These are phyloP conservation scores for cucumber (Cucumis sativus) DNA, from an alignment of 306 rosid species.

Conservation along the genomic window Cucumber_9930_V3 NC_026660.2:21524001-21524500, in stretches of 20 bases:
- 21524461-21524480: not conserved
- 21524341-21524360: conserved; percentile 73
- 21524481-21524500: conserved; percentile 7
- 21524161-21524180: not conserved
- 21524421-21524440: not conserved
- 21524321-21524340: conserved; percentile 88
- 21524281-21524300: not conserved
- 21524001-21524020: conserved; percentile 80
- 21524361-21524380: conserved; percentile 31
- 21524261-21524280: not conserved
- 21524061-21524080: not conserved
- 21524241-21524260: not conserved
- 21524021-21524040: conserved; percentile 20
- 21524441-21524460: not conserved
- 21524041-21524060: conserved; percentile 11
- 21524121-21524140: not conserved
- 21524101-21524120: not conserved
- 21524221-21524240: not conserved
- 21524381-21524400: conserved; percentile 47
- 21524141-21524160: not conserved
- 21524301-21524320: conserved; percentile 28
- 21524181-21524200: not conserved
- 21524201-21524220: not conserved
- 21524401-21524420: conserved; percentile 7
- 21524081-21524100: not conserved